Conservation (phyloP, 805 yeast species). For the Wickerhamomyces hampshirensis region DNA sequence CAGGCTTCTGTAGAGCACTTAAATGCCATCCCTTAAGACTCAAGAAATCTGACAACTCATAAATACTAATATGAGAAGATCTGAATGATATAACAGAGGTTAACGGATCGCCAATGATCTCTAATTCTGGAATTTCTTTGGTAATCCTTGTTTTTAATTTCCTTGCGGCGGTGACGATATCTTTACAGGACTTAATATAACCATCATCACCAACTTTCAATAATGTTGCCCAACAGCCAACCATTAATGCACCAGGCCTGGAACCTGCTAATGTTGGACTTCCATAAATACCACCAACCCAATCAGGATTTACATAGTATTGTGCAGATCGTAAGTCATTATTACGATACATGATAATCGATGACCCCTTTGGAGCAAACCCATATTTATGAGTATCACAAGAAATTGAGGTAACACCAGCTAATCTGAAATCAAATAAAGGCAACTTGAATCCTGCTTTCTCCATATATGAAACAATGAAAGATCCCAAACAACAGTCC, state of each 20-base stretch:
- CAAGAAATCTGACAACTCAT: slow-evolving; percentile 72
- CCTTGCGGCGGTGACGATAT: slow-evolving; percentile 64
- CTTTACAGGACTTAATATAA: slow-evolving; percentile 58
- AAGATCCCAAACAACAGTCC: slow-evolving; percentile 94
- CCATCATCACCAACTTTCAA: slow-evolving; percentile 81
- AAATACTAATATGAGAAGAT: slow-evolving; percentile 58
- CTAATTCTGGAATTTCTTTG: slow-evolving; percentile 49
- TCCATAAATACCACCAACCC: slow-evolving; percentile 96
- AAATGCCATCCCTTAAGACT: slow-evolving; percentile 81
- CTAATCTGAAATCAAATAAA: slow-evolving; percentile 76
- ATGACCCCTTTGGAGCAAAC: slow-evolving; percentile 96
- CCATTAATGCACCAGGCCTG: slow-evolving; percentile 94
- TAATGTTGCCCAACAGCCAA: slow-evolving; percentile 98
- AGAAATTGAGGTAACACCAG: slow-evolving; percentile 96
- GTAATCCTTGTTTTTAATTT: slow-evolving; percentile 44
- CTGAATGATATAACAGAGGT: slow-evolving; percentile 80
- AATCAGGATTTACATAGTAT: slow-evolving; percentile 75
- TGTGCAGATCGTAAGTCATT: slow-evolving; percentile 67
- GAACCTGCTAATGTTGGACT: slow-evolving; percentile 97
- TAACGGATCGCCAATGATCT: slow-evolving; percentile 80
- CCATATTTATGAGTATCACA: slow-evolving; percentile 99
- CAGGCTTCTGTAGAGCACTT: slow-evolving; percentile 79
- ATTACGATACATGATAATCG: slow-evolving; percentile 83
- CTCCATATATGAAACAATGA: slow-evolving; percentile 75
- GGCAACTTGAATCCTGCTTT: slow-evolving; percentile 48